Evolutionary conservation across 768 basidiomycete genomes (phyloP).

Genomic region (Leccinum disarticulatum): DNA sequence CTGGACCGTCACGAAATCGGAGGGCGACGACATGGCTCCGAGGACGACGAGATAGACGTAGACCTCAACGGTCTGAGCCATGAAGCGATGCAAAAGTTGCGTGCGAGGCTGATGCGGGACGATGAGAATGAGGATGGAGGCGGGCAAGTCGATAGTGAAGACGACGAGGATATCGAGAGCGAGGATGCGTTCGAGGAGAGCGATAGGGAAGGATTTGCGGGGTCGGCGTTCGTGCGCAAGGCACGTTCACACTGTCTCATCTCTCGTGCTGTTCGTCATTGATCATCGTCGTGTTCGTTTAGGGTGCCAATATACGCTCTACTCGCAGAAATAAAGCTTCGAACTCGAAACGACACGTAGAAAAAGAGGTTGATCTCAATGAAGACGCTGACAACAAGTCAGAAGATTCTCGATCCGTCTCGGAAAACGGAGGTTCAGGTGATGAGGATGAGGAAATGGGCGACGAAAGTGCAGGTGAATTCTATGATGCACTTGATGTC

Average conservation of each 20-base stretch:
- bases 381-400: conserved; percentile 47
- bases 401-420: conserved; percentile 17
- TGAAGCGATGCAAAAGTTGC: conserved; percentile 34
- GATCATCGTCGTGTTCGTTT: conserved; percentile 1
- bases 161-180: conserved; percentile 86
- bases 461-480: conserved; percentile 50
- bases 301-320: conserved; percentile 16
- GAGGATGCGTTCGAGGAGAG: conserved; percentile 83
- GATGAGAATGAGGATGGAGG: conserved; percentile 44
- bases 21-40: conserved; percentile 28
- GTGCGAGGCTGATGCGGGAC: conserved; percentile 53
- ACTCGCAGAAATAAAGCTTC: conserved; percentile 22
- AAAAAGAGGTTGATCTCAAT: conserved; percentile 63
- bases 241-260: conserved; percentile 1
- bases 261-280: background rate
- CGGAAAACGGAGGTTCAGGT: conserved; percentile 33
- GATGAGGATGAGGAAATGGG: conserved; percentile 45
- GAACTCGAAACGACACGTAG: conserved; percentile 29
- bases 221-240: conserved; percentile 43
- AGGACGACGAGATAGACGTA: conserved; percentile 39
- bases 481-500: conserved; percentile 64
- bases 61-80: conserved; percentile 26
- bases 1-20: conserved; percentile 57
- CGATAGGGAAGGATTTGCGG: conserved; percentile 76
- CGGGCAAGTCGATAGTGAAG: conserved; percentile 53